Evolutionary conservation across 495 filamentous ascomycete genomes (phyloP), one percentile per base, ranked within the genome.

Genomic region (Podospora australis): DNA sequence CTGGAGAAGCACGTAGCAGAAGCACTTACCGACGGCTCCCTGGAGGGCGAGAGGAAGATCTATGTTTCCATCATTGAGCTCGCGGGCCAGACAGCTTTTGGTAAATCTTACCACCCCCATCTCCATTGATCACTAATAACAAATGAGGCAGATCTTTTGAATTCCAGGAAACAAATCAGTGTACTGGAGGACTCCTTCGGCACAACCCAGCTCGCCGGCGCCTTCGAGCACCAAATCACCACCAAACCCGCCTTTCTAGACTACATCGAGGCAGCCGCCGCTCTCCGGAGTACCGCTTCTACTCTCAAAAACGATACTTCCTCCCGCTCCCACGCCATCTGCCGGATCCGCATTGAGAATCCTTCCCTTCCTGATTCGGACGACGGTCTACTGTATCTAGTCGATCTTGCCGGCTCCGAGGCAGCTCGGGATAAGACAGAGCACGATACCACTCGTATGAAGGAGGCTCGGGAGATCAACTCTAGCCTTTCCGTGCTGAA

Each of bases 361-460:
- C 56, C 50, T 7, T 13, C 54, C 1, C 19, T 46, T 11, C 44
- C 40, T 0, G 17, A 51, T 8, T 52, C 44, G n/a, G 38, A 55
- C 2, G 66, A 73, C 48, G 71, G 75, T 3, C 30, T 67, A 0
- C 55, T 76, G 1, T 70, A 68, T 43, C 60, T 78, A 1, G 56
- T 75, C 34, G 73, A 78, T 47, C 67, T 74, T 0, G 73, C 72
- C 4, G 74, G 73, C 1, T 67, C 69, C 28, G 74, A 77, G 55
- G 58, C 52, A 0, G 60, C 57, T 0, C 57, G 55, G 2, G 62
- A 70, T 36, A 57, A 60, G n/a, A 26, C 30, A 0, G 36, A 39
- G 0, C 70, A 72, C 45, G 54, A 50, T 4, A 44, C 57, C 0
- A 59, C 57, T 4, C 55, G 69, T 1, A 68, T 72, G 67, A 59